Evolutionary conservation across 257 asterid species (phyloP), one percentile per base, ranked within the genome.

Genomic region (Solanum neorickii): DNA sequence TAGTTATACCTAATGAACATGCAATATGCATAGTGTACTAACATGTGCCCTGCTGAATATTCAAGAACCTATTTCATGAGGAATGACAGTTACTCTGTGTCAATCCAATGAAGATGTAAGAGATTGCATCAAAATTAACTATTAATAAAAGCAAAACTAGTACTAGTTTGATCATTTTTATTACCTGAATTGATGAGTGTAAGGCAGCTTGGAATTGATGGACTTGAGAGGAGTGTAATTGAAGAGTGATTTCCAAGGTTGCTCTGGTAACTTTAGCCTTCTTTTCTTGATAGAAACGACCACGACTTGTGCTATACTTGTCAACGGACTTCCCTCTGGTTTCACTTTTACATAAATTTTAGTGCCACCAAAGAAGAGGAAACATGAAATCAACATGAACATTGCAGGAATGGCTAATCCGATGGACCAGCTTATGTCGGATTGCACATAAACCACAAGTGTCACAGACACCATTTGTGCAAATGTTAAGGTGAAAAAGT

Each of bases 261-360:
- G 89, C 5, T 88, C 89, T 12, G 97, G 98, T 88, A 83, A 27
- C 78, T 86, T 69, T 77, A 95, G 25, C 86, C 39, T 75, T 94
- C 98, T 89, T 90, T 94, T 95, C 93, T 87, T 94, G 33, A 85
- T 41, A 4, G 98, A 93, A 60, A 86, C 96, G 5, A 88, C 94
- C 56, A 86, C 9, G 13, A 95, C 98, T 87, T 92, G 98, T 9
- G 60, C 89, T 35, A 93, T 46, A n/a, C 94, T 91, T 1, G 91
- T 91, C 84, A 95, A 35, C 9, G 98, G 97, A 68, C 98, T 95
- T 2, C 98, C 98, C 83, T 94, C 95, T 31, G 98, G 98, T 93
- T 46, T 80, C 86, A 94, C 95, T 44, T 92, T 93, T n/a, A 94
- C 98, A 56, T 94, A 94, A 84, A 95, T 60, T 20, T 83, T 91